Evolutionary conservation across 306 rosid species (phyloP).

Genomic region (Prunus padus): DNA sequence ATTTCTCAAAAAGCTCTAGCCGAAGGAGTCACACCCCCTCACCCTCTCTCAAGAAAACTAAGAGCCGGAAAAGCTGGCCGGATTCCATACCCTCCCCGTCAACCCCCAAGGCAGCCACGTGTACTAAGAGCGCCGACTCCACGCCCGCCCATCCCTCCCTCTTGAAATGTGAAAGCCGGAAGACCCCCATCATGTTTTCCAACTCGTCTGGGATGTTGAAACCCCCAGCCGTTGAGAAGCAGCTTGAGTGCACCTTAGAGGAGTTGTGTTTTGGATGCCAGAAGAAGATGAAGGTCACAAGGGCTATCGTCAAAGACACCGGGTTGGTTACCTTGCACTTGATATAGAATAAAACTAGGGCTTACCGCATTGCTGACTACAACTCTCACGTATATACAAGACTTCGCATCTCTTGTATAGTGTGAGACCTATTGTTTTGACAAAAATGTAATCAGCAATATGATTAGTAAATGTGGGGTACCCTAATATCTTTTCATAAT

Average conservation of each 20-base stretch:
- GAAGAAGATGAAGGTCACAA: slow-evolving; percentile 63
- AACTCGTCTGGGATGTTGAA: slow-evolving; percentile 74
- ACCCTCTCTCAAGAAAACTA: background rate
- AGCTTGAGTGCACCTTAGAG: slow-evolving; percentile 77
- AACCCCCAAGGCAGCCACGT: background rate
- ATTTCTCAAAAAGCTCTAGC: slow-evolving; percentile 1
- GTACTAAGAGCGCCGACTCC: background rate
- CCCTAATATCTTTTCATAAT: background rate
- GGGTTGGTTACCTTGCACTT: slow-evolving; percentile 47
- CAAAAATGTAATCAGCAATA: background rate
- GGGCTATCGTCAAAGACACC: slow-evolving; percentile 42
- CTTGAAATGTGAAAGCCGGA: slow-evolving; percentile 17
- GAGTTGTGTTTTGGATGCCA: slow-evolving; percentile 81
- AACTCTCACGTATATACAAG: background rate
- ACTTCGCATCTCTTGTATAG: background rate
- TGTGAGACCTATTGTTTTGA: too few relatives aligned
- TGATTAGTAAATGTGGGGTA: background rate
- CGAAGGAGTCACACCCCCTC: background rate
- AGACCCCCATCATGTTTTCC: slow-evolving; percentile 64
- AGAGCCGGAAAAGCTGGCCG: slow-evolving; percentile 10
- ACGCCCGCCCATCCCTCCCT: slow-evolving; percentile 1
- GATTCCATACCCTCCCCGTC: background rate
- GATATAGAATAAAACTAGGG: background rate
- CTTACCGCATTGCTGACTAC: background rate
- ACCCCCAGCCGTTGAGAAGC: slow-evolving; percentile 61